Evolutionary conservation across 192 early-diverging fungal species (phyloP).

Genomic region (Umbelopsis vinacea): DNA sequence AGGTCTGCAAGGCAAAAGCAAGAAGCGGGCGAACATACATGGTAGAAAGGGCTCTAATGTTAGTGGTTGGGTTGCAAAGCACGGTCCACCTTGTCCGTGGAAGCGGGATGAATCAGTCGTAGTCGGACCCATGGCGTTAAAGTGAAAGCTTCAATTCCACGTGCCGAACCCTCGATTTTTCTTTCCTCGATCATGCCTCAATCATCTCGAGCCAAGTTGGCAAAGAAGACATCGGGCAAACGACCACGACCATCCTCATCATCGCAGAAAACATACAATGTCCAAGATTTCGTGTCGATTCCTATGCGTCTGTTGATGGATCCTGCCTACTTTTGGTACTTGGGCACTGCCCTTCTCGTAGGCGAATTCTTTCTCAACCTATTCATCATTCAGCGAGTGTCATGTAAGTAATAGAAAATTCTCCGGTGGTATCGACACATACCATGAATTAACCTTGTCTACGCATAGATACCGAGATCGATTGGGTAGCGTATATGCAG

Average conservation of each 20-base stretch:
- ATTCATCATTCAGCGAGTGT: constrained; percentile 61
- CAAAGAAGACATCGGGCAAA: background rate
- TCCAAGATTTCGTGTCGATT: constrained; percentile 22
- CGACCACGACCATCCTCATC: background rate
- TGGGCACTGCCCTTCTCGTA: constrained; percentile 48
- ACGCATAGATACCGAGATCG: constrained; percentile 89
- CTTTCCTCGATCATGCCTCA: background rate
- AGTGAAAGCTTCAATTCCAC: background rate
- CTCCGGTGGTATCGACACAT: background rate
- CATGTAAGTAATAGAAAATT: constrained; percentile 50
- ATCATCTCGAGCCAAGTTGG: background rate
- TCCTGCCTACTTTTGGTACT: constrained; percentile 53
- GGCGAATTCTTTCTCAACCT: constrained; percentile 56
- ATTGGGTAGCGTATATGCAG: constrained; percentile 97
- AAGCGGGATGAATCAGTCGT: too few relatives aligned
- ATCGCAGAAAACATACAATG: constrained; percentile 10
- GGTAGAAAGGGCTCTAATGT: too few relatives aligned
- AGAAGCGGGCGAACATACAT: too few relatives aligned
- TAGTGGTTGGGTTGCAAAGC: too few relatives aligned
- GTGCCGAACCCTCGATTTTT: background rate
- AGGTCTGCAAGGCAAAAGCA: too few relatives aligned
- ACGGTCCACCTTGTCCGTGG: too few relatives aligned
- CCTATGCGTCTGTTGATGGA: constrained; percentile 40
- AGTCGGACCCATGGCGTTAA: background rate
- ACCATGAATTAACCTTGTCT: background rate